phyloP scores from a whole-genome alignment of 345 rosid species.

The Lepidium didymum region DNA sequence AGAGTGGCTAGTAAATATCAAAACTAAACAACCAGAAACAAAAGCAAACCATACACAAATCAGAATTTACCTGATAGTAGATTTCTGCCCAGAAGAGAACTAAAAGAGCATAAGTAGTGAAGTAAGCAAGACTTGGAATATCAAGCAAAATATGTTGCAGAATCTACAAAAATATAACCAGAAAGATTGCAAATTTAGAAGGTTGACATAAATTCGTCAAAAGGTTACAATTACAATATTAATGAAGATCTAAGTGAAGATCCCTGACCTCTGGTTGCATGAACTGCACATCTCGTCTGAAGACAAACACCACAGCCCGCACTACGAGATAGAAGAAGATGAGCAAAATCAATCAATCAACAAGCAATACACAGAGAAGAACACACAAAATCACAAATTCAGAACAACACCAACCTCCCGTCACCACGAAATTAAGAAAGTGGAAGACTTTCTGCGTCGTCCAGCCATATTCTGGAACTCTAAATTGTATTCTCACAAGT shows the following conservation, averaged over 20 bases:
- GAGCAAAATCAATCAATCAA: background rate
- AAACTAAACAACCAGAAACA: background rate
- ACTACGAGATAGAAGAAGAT: slow-evolving; percentile 36
- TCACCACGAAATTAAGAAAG: slow-evolving; percentile 85
- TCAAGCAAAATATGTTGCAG: slow-evolving; percentile 71
- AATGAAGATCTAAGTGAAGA: background rate
- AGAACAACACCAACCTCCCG: slow-evolving; percentile 55
- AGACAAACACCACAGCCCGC: slow-evolving; percentile 60
- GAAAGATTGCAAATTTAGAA: slow-evolving; percentile 2
- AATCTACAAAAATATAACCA: slow-evolving; percentile 37
- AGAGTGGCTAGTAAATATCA: background rate
- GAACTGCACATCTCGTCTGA: slow-evolving; percentile 55
- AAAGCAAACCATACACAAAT: background rate
- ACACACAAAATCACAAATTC: background rate
- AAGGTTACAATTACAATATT: background rate
- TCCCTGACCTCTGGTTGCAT: slow-evolving; percentile 52
- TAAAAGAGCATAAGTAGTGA: slow-evolving; percentile 82
- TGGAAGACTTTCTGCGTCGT: slow-evolving; percentile 94
- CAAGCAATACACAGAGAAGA: background rate
- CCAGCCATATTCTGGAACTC: slow-evolving; percentile 97
- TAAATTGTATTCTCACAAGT: slow-evolving; percentile 70
- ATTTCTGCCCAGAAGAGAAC: slow-evolving; percentile 98
- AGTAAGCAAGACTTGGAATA: slow-evolving; percentile 83
- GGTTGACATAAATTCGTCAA: background rate
- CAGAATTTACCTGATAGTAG: slow-evolving; percentile 63